Percentiles rank a stretch among this genome's conserved stretches.
Evolutionary conservation across 2,329 filamentous ascomycete genomes (phyloP).

Genomic region (Curvularia hawaiiensis): DNA sequence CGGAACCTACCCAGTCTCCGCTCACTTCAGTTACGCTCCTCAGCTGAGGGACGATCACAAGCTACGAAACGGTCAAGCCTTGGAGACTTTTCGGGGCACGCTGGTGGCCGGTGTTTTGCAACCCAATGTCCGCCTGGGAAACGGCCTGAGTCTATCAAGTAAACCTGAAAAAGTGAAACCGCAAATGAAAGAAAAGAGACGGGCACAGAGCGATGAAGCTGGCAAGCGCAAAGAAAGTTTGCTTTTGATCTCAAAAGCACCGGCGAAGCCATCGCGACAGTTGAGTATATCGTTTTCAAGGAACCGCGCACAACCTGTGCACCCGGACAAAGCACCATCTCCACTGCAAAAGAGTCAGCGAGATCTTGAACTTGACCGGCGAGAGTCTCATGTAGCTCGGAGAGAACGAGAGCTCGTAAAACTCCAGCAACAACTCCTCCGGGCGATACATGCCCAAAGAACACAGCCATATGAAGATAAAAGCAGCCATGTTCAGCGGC

Average conservation of each 20-base stretch:
- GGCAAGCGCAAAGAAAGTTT: background rate
- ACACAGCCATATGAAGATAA: background rate
- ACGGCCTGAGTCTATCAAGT: conserved; percentile 16
- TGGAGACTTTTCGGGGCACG: conserved; percentile 27
- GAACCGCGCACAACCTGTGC: background rate
- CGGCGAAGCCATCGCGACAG: background rate
- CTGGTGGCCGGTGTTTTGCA: conserved; percentile 26
- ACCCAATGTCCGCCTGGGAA: conserved; percentile 27
- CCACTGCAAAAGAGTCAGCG: background rate
- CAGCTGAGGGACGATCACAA: conserved; percentile 2
- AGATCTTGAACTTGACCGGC: conserved; percentile 7
- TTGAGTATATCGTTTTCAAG: background rate
- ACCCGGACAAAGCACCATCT: background rate
- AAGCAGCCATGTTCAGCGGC: background rate
- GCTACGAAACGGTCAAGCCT: conserved; percentile 4
- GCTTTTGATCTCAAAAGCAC: background rate
- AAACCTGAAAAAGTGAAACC: conserved; percentile 8
- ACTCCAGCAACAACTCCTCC: conserved; percentile 14
- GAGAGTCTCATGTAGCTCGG: conserved; percentile 13
- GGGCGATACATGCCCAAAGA: conserved; percentile 3
- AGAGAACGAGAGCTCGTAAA: conserved; percentile 16
- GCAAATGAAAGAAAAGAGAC: conserved; percentile 2
- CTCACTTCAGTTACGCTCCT: conserved; percentile 5
- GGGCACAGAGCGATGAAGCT: background rate
- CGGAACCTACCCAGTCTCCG: conserved; percentile 5